Conservation (phyloP, 2,329 filamentous ascomycete genomes). For the Trichoderma arundinaceum region DNA sequence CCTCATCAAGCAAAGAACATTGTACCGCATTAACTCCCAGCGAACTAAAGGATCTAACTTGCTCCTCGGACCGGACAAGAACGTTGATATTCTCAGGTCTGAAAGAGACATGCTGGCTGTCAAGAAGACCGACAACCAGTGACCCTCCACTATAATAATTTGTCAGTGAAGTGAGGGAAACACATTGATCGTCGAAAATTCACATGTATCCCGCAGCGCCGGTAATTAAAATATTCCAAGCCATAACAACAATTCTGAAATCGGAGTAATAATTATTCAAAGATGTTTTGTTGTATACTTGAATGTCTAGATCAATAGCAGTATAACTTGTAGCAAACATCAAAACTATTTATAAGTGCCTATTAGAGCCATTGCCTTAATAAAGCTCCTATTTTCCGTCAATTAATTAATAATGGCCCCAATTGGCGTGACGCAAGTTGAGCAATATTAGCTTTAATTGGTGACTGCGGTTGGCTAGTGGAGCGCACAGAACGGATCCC, state of each 20-base stretch:
- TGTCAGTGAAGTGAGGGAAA: neutral
- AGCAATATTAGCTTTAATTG: too few relatives aligned
- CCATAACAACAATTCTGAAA: neutral
- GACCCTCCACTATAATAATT: neutral
- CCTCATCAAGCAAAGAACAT: neutral
- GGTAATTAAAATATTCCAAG: conserved; percentile 5
- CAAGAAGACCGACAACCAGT: neutral
- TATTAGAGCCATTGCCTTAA: too few relatives aligned
- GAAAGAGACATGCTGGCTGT: neutral
- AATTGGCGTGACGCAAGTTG: too few relatives aligned
- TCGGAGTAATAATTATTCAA: too few relatives aligned
- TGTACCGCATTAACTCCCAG: neutral
- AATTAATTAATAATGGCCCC: too few relatives aligned
- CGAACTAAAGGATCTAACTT: neutral
- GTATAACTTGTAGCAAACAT: too few relatives aligned
- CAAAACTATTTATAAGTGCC: neutral
- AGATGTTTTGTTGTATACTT: too few relatives aligned
- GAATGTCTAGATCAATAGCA: too few relatives aligned
- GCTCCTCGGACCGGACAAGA: neutral
- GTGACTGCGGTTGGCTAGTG: neutral
- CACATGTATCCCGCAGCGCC: conserved; percentile 12
- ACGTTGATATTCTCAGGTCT: neutral
- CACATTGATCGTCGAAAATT: neutral
- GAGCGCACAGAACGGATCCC: neutral
- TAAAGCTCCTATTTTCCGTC: too few relatives aligned